These are phyloP conservation scores for Terana coerulea DNA, from an alignment of 768 basidiomycete species.

Conservation along the genomic window DNA sequence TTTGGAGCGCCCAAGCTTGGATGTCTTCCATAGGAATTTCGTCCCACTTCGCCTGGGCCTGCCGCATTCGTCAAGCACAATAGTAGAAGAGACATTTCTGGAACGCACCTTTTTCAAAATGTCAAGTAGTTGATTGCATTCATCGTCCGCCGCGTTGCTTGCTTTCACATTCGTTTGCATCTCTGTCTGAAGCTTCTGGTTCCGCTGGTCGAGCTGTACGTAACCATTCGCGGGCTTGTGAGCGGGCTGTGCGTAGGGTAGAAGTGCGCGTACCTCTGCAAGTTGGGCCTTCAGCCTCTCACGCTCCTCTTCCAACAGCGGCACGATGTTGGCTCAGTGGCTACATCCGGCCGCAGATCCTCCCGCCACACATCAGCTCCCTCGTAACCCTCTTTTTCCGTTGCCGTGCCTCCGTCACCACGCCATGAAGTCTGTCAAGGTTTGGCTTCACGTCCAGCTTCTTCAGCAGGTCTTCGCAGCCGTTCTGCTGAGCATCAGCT, in stretches of 20 bases:
- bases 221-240: no score
- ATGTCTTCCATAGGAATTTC: slow-evolving; percentile 62
- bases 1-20: slow-evolving; percentile 35
- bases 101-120: slow-evolving; percentile 52
- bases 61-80: no score
- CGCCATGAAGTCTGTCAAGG: slow-evolving; percentile 65
- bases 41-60: slow-evolving; percentile 51
- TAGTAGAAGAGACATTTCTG: no score
- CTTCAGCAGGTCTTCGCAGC: slow-evolving; percentile 65
- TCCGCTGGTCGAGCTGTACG: slow-evolving; percentile 62
- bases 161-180: slow-evolving; percentile 46
- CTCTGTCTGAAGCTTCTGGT: slow-evolving; percentile 41
- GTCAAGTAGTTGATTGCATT: slow-evolving; percentile 44
- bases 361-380: slow-evolving; percentile 63
- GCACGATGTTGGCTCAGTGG: slow-evolving; percentile 61
- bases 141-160: slow-evolving; percentile 43
- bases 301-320: slow-evolving; percentile 45
- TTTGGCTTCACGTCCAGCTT: slow-evolving; percentile 65
- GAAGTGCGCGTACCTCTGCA: slow-evolving; percentile 32
- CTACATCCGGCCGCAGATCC: slow-evolving; percentile 57
- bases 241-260: no score
- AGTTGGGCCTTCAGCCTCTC: slow-evolving; percentile 36
- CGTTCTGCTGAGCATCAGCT: slow-evolving; percentile 38
- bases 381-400: slow-evolving; percentile 41
- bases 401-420: slow-evolving; percentile 62